Evolutionary conservation across 139 green algal genomes (phyloP), one percentile per base, ranked within the genome.

Genomic region (Chlamydomonas asymmetrica): DNA sequence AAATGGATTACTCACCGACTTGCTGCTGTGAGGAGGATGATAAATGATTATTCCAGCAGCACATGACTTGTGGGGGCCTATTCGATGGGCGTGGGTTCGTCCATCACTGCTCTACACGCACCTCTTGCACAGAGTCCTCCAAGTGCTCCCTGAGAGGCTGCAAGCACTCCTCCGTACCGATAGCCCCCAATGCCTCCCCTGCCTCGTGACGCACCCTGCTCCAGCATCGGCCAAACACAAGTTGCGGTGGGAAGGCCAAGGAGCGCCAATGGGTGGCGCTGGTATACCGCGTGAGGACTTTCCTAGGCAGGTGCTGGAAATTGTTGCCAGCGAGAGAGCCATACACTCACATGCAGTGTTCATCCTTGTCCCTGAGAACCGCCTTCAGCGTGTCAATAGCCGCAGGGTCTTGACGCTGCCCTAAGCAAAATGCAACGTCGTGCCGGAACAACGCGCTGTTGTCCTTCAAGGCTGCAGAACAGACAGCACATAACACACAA

Each of bases 361-460:
- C 88, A 0, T 32, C 22, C 0, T 25, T 27, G 66, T 97, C 84
- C 20, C 66, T 67, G 4, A 97, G 81, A 5, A 94, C 79, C 3
- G 20, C 40, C 13, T 72, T 86, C 4, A 98, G 82, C 0, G 84
- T 70, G 3, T 76, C 31, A 2, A 96, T 71, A 13, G 92, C 91
- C 9, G 80, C 80, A 2, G 87, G 49, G 57, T 97, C 90, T 66
- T 97, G 93, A 16, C 91, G 79, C 83, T 98, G 94, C 1, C 94
- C 94, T 50, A 98, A 52, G 75, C 89, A 95, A 75, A 95, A 98
- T 0, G 94, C 94, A 27, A 97, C 92, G 67, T 98, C 94, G 68
- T 98, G 94, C 13, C 92, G 79, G 66, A 97, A 94, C 2, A 97
- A 81, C 18, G 86, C 88, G 32, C 93, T 97, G 0, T 74, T 35